Percentiles rank a stretch among this genome's conserved stretches.
Conservation (phyloP, 148 eudicot genomes). For the Beta vulgaris region DNA sequence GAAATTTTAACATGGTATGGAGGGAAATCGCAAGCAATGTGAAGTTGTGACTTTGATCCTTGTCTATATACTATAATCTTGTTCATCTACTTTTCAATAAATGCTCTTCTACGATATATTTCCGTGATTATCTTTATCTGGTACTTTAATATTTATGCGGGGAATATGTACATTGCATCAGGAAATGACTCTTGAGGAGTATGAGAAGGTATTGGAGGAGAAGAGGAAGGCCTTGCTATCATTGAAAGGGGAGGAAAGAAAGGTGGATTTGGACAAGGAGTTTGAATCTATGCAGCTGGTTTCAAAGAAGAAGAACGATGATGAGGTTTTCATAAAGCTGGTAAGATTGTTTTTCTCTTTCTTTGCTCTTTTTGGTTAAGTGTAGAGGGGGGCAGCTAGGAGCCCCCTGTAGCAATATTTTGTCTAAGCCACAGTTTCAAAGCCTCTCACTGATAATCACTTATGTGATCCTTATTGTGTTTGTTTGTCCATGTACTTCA, state of each 20-base stretch:
- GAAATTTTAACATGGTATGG: no score
- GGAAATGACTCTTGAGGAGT: conserved; percentile 88
- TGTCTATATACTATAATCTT: no score
- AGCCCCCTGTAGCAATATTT: no score
- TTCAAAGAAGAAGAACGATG: conserved; percentile 58
- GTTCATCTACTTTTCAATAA: not conserved
- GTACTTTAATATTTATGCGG: conserved; percentile 1
- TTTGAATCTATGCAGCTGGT: conserved; percentile 66
- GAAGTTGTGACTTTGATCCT: no score
- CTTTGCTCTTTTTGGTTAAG: not conserved
- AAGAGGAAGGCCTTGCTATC: conserved; percentile 70
- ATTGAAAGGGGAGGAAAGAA: conserved; percentile 67
- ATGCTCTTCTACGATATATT: no score
- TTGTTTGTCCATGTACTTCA: not conserved
- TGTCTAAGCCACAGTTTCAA: no score
- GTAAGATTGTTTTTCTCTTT: conserved; percentile 26
- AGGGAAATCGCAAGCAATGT: no score
- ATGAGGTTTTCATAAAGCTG: conserved; percentile 65
- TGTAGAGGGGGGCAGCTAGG: not conserved
- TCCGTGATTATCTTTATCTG: not conserved
- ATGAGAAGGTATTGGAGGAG: conserved; percentile 76
- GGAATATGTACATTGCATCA: conserved; percentile 11
- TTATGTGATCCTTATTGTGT: not conserved
- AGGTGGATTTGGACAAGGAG: conserved; percentile 58
- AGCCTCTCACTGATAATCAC: no score